A percentile compares a stretch with the other conserved stretches of the same genome.
Conservation (phyloP, 225 moss, liverwort and hornwort species). For the Lunularia cruciata region DNA sequence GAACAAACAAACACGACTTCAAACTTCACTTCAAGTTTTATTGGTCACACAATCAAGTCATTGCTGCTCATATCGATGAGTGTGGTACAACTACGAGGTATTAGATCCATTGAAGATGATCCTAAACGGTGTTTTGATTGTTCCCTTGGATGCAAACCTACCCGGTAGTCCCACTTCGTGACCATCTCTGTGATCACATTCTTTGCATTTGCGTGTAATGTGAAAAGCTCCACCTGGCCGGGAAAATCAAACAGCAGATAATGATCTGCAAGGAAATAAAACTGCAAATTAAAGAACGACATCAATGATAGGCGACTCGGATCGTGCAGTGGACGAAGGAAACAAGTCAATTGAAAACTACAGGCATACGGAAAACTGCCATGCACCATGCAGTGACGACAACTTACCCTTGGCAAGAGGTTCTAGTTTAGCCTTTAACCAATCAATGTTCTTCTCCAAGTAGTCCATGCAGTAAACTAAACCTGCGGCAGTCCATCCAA, state of each 20-base stretch:
- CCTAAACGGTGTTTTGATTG: too few relatives aligned
- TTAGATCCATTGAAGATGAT: too few relatives aligned
- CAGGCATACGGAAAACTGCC: not conserved
- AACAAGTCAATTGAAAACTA: not conserved
- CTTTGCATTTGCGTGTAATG: constrained; percentile 83
- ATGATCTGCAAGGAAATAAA: constrained; percentile 54
- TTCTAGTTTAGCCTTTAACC: constrained; percentile 81
- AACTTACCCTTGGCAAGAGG: constrained; percentile 61
- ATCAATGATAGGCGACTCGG: not conserved
- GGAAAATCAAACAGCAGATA: constrained; percentile 95
- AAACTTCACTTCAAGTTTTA: too few relatives aligned
- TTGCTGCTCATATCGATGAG: too few relatives aligned
- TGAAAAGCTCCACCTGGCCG: constrained; percentile 99
- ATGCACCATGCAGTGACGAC: not conserved
- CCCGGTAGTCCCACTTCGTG: constrained; percentile 90
- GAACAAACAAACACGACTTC: not conserved
- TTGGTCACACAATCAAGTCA: too few relatives aligned
- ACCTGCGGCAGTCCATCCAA: constrained; percentile 44
- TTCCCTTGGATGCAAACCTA: constrained; percentile 19
- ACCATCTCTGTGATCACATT: constrained; percentile 86
- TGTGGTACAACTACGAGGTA: too few relatives aligned
- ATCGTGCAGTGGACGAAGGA: not conserved
- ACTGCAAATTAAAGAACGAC: not conserved
- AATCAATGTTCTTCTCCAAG: constrained; percentile 96
- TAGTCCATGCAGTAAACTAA: constrained; percentile 99